A percentile compares a stretch with the other conserved stretches of the same genome.
phyloP scores from a whole-genome alignment of 106 monocot species.

The Vanilla planifolia region DNA sequence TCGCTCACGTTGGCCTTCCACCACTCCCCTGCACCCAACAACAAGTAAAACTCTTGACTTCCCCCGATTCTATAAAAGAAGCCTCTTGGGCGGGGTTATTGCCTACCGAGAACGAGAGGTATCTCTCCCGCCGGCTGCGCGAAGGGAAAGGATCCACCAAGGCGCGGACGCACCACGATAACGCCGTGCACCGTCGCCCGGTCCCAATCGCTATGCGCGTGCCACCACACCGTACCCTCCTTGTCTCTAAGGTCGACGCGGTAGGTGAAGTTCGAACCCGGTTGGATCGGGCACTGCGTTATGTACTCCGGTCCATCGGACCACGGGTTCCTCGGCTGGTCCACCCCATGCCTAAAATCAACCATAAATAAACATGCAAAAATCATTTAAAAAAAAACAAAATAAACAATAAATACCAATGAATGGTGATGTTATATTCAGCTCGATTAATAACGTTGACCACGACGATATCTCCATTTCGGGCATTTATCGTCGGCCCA shows the following conservation, averaged over 20 bases:
- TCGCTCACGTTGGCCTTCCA: slow-evolving; percentile 67
- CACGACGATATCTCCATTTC: slow-evolving; percentile 29
- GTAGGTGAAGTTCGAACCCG: slow-evolving; percentile 59
- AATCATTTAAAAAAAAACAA: background rate
- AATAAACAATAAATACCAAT: slow-evolving; percentile 19
- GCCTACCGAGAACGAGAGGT: slow-evolving; percentile 36
- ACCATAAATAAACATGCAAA: background rate
- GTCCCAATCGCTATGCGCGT: slow-evolving; percentile 60
- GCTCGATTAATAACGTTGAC: slow-evolving; percentile 39
- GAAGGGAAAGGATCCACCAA: slow-evolving; percentile 41
- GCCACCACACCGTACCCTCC: slow-evolving; percentile 91
- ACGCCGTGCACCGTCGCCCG: slow-evolving; percentile 70
- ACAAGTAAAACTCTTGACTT: background rate
- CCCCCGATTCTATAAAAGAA: no score
- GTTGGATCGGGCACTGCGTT: slow-evolving; percentile 70
- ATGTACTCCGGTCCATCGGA: slow-evolving; percentile 62
- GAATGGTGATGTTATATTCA: slow-evolving; percentile 39
- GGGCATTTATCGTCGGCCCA: slow-evolving; percentile 48
- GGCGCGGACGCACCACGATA: slow-evolving; percentile 42
- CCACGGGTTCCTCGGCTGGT: slow-evolving; percentile 51
- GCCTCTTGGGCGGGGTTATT: no score
- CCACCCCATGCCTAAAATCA: slow-evolving; percentile 71
- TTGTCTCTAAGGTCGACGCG: slow-evolving; percentile 51
- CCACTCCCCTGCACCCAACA: slow-evolving; percentile 47
- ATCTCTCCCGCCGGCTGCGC: slow-evolving; percentile 48